A percentile compares a stretch with the other conserved stretches of the same genome.
phyloP scores from a whole-genome alignment of 768 basidiomycete genomes.

The Phaeotremella skinneri region DNA sequence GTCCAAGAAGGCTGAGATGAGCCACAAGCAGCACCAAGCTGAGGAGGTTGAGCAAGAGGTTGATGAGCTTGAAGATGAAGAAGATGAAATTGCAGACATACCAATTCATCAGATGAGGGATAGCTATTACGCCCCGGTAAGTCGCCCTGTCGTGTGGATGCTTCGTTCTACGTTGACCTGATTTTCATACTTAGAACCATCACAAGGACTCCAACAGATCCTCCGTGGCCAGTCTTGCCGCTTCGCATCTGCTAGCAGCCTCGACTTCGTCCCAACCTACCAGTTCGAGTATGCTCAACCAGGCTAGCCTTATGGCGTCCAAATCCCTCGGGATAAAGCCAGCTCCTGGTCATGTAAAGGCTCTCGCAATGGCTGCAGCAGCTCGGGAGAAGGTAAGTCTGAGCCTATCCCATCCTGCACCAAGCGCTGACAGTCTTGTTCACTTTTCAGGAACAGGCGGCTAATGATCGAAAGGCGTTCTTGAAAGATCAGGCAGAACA shows the following conservation, averaged over 20 bases:
- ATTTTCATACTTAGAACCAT: not conserved
- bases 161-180: not conserved
- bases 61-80: conserved; percentile 14
- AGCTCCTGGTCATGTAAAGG: conserved; percentile 60
- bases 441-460: conserved; percentile 74
- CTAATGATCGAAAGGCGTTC: conserved; percentile 72
- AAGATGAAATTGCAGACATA: conserved; percentile 9
- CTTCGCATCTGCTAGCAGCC: conserved; percentile 13
- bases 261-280: conserved; percentile 22
- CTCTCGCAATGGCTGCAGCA: conserved; percentile 72
- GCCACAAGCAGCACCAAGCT: not conserved
- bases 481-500: conserved; percentile 78
- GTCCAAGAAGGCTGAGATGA: not conserved
- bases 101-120: not conserved
- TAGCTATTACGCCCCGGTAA: not conserved
- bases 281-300: conserved; percentile 11
- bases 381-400: conserved; percentile 80
- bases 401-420: not conserved
- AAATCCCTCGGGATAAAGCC: conserved; percentile 41
- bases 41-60: conserved; percentile 6
- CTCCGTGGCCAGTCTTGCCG: not conserved
- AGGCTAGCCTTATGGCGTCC: conserved; percentile 25
- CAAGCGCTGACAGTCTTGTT: conserved; percentile 6
- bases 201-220: not conserved
- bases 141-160: not conserved